A percentile compares a stretch with the other conserved stretches of the same genome.
phyloP scores from a whole-genome alignment of 768 basidiomycete species.

The Leccinum olivaceopallidum region DNA sequence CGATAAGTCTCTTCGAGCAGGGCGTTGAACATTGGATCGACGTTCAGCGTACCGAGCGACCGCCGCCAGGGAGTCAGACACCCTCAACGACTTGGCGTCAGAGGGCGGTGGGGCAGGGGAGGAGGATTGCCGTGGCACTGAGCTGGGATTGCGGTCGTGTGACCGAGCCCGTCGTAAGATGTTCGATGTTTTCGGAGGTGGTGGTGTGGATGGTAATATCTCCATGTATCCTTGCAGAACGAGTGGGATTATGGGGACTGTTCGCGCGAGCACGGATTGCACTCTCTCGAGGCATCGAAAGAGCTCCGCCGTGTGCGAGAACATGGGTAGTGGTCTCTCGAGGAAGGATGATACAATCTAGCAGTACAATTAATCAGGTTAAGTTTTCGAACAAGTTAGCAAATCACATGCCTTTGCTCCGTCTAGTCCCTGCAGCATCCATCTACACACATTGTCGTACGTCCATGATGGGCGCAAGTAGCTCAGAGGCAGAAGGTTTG shows the following conservation, averaged over 20 bases:
- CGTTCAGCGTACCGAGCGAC: conserved; percentile 4
- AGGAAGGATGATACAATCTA: conserved; percentile 67
- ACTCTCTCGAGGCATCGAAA: conserved; percentile 1
- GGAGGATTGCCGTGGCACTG: conserved; percentile 2
- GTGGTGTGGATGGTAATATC: neutral
- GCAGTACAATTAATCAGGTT: neutral
- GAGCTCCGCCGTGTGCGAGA: conserved; percentile 60
- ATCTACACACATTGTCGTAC: conserved; percentile 77
- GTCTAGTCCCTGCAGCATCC: conserved; percentile 44
- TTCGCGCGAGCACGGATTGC: neutral
- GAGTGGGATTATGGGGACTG: neutral
- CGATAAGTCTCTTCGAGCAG: conserved; percentile 71
- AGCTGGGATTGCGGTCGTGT: conserved; percentile 19
- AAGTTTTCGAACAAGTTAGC: neutral
- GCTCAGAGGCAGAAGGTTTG: conserved; percentile 67
- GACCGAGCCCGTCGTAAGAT: conserved; percentile 10
- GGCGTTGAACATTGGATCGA: conserved; percentile 46
- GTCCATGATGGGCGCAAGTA: conserved; percentile 67
- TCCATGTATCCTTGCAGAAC: neutral
- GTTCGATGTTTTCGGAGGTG: neutral
- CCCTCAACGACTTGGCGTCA: neutral
- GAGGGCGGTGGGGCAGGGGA: conserved; percentile 26
- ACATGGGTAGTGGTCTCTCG: conserved; percentile 69
- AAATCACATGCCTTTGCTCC: conserved; percentile 16
- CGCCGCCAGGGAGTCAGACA: neutral